Conservation (phyloP, 768 basidiomycete species). For the Amanita polypyramis region DNA sequence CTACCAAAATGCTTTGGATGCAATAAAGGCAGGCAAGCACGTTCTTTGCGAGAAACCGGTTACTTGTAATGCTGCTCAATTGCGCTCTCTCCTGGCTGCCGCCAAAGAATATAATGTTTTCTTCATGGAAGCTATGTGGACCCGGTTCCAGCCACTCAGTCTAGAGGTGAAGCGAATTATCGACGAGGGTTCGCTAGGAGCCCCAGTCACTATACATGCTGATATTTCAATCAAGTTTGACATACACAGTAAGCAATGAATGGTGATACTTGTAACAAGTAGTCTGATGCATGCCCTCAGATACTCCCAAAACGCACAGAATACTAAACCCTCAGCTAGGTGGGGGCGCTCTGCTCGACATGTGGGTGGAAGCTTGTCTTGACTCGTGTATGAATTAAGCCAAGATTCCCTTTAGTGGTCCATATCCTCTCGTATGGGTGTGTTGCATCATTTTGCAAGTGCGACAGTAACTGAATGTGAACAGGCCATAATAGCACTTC, state of each 20-base stretch:
- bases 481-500: conserved; percentile 68
- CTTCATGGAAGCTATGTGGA: conserved; percentile 92
- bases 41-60: conserved; percentile 87
- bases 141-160: conserved; percentile 66
- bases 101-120: conserved; percentile 76
- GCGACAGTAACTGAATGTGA: neutral
- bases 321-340: conserved; percentile 74
- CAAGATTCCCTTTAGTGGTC: conserved; percentile 37
- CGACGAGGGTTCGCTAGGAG: conserved; percentile 54
- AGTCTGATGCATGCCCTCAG: conserved; percentile 23
- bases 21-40: conserved; percentile 72
- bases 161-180: conserved; percentile 54
- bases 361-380: conserved; percentile 39
- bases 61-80: conserved; percentile 66
- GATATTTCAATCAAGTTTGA: conserved; percentile 68
- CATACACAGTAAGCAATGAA: conserved; percentile 42
- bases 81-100: conserved; percentile 58
- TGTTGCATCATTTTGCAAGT: conserved; percentile 9
- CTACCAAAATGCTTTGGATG: conserved; percentile 65
- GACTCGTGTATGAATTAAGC: neutral
- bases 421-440: conserved; percentile 78
- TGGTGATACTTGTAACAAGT: neutral
- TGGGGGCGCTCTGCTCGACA: conserved; percentile 76
- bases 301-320: conserved; percentile 57
- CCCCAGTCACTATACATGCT: conserved; percentile 58